Percentiles rank a stretch among this genome's conserved stretches.
Conservation (phyloP, 352 stramenopile genomes). For the Globisporangium paddicum region DNA sequence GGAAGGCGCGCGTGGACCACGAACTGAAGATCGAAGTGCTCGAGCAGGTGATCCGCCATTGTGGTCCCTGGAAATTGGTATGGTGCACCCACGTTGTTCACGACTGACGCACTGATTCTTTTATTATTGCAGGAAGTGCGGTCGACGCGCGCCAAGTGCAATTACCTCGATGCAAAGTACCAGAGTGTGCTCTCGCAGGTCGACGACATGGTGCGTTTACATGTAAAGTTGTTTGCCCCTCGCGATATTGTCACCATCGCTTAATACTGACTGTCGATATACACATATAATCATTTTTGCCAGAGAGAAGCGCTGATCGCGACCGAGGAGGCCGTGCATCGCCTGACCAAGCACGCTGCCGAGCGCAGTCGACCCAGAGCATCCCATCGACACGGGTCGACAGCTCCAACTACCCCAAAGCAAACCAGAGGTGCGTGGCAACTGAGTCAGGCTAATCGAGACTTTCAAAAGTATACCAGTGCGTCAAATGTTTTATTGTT, state of each 20-base stretch:
- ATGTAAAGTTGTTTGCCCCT: too few relatives aligned
- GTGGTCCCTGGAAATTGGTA: too few relatives aligned
- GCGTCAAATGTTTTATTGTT: too few relatives aligned
- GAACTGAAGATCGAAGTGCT: slow-evolving; percentile 36
- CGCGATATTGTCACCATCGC: not conserved
- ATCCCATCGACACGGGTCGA: slow-evolving; percentile 10
- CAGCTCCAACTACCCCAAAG: slow-evolving; percentile 21
- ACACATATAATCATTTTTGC: not conserved
- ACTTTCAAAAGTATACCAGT: too few relatives aligned
- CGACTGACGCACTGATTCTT: not conserved
- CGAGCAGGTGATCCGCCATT: slow-evolving; percentile 14
- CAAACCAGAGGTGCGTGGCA: not conserved
- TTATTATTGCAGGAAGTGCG: slow-evolving; percentile 23
- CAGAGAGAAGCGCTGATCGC: slow-evolving; percentile 28
- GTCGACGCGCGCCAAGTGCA: slow-evolving; percentile 31
- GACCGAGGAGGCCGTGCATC: slow-evolving; percentile 29
- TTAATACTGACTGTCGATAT: not conserved
- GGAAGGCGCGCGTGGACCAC: slow-evolving; percentile 20
- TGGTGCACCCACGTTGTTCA: too few relatives aligned
- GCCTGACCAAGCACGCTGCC: slow-evolving; percentile 21
- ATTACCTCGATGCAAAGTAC: slow-evolving; percentile 40
- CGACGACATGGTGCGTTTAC: slow-evolving; percentile 27
- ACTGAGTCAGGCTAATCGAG: too few relatives aligned
- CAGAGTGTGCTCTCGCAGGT: slow-evolving; percentile 26
- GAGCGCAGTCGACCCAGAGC: slow-evolving; percentile 16